Evolutionary conservation across 2,329 filamentous ascomycete genomes (phyloP), one percentile per base, ranked within the genome.

Genomic region (Coniochaeta sp.): DNA sequence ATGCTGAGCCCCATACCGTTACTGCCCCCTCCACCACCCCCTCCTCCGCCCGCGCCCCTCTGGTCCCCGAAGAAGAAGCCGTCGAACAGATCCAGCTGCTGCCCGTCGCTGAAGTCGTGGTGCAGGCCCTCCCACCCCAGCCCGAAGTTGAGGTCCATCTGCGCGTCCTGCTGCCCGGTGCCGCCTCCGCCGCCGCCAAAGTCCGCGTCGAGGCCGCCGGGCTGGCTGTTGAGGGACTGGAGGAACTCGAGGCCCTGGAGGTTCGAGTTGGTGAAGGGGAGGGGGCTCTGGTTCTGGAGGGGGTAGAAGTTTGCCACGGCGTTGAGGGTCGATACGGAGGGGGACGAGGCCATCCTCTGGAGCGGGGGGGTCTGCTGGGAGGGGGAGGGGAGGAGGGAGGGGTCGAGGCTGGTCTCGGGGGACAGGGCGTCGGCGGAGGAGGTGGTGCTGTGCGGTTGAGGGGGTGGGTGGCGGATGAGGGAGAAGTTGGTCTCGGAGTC

Each of bases 21-120:
- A 59, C 61, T 3, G 62, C 65, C 67, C 3, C 64, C 67, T 14
- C 70, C n/a, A n/a, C n/a, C n/a, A n/a, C n/a, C n/a, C n/a, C n/a
- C n/a, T n/a, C n/a, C n/a, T n/a, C n/a, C n/a, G n/a, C n/a, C 70
- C 33, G 67, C 67, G 6, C 70, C 69, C 12, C 74, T 72, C 63
- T 76, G 76, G 64, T 81, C 80, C 0, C 81, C 81, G 1, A 89
- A 89, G 75, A 89, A 89, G 70, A 90, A 90, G 0, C 85, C 85
- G 68, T 90, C 88, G 72, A 91, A 90, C 0, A 87, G 81, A 61
- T 89, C 83, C 68, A 89, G 79, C 68, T 85, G 80, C 69, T 83
- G 78, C 58, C 79, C 79, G 55, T 86, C 81, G 61, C 78, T 78
- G 61, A 81, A 88, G 66, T 89, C 87, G 65, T 88, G 85, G 67